Evolutionary conservation across 345 rosid genomes (phyloP), one percentile per base, ranked within the genome.

Genomic region (Litchi chinensis): DNA sequence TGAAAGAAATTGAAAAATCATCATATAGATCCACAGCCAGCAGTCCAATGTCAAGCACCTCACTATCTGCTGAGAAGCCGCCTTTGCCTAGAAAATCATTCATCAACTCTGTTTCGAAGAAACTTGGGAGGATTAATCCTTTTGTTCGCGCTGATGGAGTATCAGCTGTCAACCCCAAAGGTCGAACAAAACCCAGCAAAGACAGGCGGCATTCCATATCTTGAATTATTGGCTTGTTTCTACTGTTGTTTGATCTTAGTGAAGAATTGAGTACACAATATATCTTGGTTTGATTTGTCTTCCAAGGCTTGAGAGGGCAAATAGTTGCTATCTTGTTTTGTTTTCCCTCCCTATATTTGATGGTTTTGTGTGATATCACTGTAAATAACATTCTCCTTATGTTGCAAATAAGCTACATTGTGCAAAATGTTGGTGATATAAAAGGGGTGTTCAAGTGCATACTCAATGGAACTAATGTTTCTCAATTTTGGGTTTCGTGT

Each of bases 191-290:
- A 82, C 95, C 95, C 3, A 82, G 79, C 54, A 93, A 95, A 86
- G 86, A 92, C 83, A 80, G 97, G 46, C 81, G 99, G 82, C 99
- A 95, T 85, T 93, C 99, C 39, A 88, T 93, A 81, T 92, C 99
- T 71, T 93, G 87, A 95, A 76, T 70, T 79, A 28, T 15, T 60
- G 79, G 8, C 48, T 70, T 76, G 64, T 15, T 74, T 43, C 68
- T 39, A 43, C 22, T 16, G 39, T 54, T 43, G 19, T 46, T 48
- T 56, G 41, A 44, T 48, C 28, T 73, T 70, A 44, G 44, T 65
- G 72, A 26, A 74, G 71, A 54, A 50, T n/a, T 19, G 32, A 28
- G 28, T 60, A 21, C 64, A 59, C 64, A 9, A 21, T 39, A 21
- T 46, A 19, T 65, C 73, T 57, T 67, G 79, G 56, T 76, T 52